Evolutionary conservation across 139 green algal species (phyloP), one percentile per base, ranked within the genome.

Genomic region (Pseudopediastrum boryanum): DNA sequence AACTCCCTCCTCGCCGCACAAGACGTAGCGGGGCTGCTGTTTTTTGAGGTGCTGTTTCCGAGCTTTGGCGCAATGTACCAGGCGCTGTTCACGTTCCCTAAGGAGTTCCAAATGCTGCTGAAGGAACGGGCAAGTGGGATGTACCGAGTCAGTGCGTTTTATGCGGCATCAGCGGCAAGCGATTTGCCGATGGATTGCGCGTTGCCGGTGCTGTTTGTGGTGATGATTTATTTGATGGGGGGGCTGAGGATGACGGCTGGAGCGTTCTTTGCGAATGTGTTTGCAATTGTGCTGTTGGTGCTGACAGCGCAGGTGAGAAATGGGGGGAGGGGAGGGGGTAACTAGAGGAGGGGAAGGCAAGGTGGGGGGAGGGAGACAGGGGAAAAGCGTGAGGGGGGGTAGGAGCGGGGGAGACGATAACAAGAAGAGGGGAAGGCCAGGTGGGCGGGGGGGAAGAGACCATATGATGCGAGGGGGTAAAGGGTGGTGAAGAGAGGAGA

Each of bases 71-170:
- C 83, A 1, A 58, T 92, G 9, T 92, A 84, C 62, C 67, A 52
- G 21, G 82, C 81, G 12, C 84, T 91, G 48, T 91, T 91, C 83
- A 85, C 77, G 29, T 93, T 89, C 83, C 88, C 88, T 25, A 63
- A 54, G 0, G 83, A 90, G 46, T 88, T 86, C 59, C 64, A 81
- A 25, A 86, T 93, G 86, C 65, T 93, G 36, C 36, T 89, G 39
- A 93, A 91, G 83, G 88, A 93, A 83, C 74, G 88, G 0, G 69
- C 83, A 41, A 88, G 82, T 31, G 84, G 86, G 38, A 97, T 97
- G 94, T 97, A 97, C 88, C 78, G 89, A 8, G 78, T 97, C 39
- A 92, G 85, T 12, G 90, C 93, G 9, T 97, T 94, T 87, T 98
- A 95, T 88, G 36, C 90, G 38, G 87, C 94, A 2, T 84, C 89